A percentile compares a stretch with the other conserved stretches of the same genome.
These are phyloP conservation scores for Phytophthora pseudosyringae DNA, from an alignment of 352 stramenopile species.

Conservation along the genomic window DNA sequence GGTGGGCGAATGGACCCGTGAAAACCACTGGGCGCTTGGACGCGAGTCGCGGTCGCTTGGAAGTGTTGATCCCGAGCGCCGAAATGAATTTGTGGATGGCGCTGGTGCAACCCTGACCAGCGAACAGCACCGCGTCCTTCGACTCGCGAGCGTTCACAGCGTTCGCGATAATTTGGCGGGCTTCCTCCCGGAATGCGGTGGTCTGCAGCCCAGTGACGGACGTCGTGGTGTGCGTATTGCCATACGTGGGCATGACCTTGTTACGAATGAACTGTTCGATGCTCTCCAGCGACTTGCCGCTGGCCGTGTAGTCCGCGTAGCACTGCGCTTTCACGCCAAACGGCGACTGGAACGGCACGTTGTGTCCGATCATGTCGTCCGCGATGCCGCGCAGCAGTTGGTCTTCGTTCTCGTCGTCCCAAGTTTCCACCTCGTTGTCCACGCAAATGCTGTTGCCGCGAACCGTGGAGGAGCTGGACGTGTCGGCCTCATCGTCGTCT, in stretches of 20 bases:
- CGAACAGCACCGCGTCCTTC: slow-evolving; percentile 96
- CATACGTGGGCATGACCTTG: slow-evolving; percentile 94
- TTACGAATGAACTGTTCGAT: slow-evolving; percentile 93
- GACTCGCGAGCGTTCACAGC: slow-evolving; percentile 84
- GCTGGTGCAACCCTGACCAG: slow-evolving; percentile 85
- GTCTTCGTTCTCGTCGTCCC: slow-evolving; percentile 24
- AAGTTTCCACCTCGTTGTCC: slow-evolving; percentile 25
- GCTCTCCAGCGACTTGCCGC: slow-evolving; percentile 81
- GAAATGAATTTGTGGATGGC: slow-evolving; percentile 85
- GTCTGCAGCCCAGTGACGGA: slow-evolving; percentile 79
- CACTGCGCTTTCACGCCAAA: slow-evolving; percentile 83
- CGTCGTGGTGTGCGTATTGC: slow-evolving; percentile 96
- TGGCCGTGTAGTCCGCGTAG: slow-evolving; percentile 97
- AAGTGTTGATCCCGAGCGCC: slow-evolving; percentile 60
- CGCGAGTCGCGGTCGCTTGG: slow-evolving; percentile 18
- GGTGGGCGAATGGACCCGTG: slow-evolving; percentile 95
- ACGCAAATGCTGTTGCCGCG: slow-evolving; percentile 23
- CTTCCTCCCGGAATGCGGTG: slow-evolving; percentile 95
- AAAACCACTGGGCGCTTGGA: slow-evolving; percentile 88
- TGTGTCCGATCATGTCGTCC: slow-evolving; percentile 55
- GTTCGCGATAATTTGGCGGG: slow-evolving; percentile 93
- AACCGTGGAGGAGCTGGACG: slow-evolving; percentile 23
- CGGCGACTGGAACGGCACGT: slow-evolving; percentile 59
- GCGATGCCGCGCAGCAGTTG: slow-evolving; percentile 44
- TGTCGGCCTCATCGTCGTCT: slow-evolving; percentile 1